Conservation (phyloP, 2,329 filamentous ascomycete genomes). For the Talaromyces pinophilus region DNA sequence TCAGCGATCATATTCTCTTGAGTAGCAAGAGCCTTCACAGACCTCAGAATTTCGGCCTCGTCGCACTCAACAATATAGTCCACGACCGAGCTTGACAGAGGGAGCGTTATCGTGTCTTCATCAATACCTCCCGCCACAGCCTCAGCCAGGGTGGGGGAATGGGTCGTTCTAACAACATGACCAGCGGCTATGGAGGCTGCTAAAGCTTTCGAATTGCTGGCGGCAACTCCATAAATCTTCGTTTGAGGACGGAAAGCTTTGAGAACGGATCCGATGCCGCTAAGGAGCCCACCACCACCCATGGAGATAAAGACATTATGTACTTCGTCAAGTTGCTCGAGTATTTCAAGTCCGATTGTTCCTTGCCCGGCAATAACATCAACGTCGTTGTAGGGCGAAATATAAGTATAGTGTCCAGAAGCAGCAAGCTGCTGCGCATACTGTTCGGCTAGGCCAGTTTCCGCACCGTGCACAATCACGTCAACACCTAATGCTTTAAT, state of each 20-base stretch:
- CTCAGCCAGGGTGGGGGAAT: not conserved
- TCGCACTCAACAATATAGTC: not conserved
- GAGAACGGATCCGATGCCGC: not conserved
- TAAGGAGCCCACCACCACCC: not conserved
- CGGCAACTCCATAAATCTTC: not conserved
- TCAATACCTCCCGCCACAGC: not conserved
- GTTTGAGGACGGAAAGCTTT: not conserved
- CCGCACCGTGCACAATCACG: not conserved
- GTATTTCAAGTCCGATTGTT: not conserved
- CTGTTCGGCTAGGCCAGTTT: not conserved
- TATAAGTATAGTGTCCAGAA: not conserved
- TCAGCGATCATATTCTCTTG: not conserved
- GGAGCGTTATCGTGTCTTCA: not conserved
- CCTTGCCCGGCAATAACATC: not conserved
- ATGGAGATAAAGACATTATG: not conserved
- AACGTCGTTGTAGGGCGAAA: not conserved
- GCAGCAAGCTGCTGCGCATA: not conserved
- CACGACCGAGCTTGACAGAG: not conserved
- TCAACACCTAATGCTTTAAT: not conserved
- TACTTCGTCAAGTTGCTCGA: not conserved
- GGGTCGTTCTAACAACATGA: not conserved
- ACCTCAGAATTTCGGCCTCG: not conserved
- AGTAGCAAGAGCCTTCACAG: not conserved
- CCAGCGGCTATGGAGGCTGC: not conserved
- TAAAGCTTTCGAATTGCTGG: not conserved